Percentiles rank a stretch among this genome's conserved stretches.
These are phyloP conservation scores for Teunomyces aglyptinius DNA, from an alignment of 805 yeast species.

Conservation along the genomic window DNA sequence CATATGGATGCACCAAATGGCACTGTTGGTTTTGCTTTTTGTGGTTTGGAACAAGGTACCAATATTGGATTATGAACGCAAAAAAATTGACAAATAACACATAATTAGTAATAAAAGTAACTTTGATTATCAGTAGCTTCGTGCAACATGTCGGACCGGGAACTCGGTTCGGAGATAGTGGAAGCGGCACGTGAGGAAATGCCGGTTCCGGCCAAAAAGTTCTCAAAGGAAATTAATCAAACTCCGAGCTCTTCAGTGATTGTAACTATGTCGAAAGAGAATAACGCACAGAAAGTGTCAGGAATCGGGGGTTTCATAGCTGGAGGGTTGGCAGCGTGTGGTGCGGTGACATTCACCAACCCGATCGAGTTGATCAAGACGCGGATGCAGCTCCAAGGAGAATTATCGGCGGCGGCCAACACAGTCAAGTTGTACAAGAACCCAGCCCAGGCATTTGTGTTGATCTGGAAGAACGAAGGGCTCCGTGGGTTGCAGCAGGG, in stretches of 20 bases:
- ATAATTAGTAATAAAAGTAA: too few species aligned
- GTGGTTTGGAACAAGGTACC: too few species aligned
- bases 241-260: too few species aligned
- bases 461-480: constrained; percentile 80
- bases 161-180: too few species aligned
- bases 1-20: too few species aligned
- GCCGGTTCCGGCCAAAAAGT: constrained; percentile 2
- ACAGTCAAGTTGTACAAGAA: constrained; percentile 65
- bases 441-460: constrained; percentile 77
- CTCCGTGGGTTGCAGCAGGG: constrained; percentile 88
- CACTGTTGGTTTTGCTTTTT: too few species aligned
- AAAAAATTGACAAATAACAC: too few species aligned
- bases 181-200: not conserved
- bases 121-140: too few species aligned
- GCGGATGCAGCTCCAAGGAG: constrained; percentile 96
- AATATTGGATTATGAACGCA: too few species aligned
- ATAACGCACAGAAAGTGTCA: constrained; percentile 16
- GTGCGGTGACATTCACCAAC: constrained; percentile 95
- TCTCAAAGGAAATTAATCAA: not conserved
- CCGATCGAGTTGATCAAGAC: constrained; percentile 95
- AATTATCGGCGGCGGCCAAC: constrained; percentile 55
- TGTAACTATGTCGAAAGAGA: not conserved
- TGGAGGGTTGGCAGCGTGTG: constrained; percentile 75
- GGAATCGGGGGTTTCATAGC: constrained; percentile 29
- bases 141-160: too few species aligned